Conservation (phyloP, 371 early-diverging fungal genomes). For the Quaeritorhiza haematococci region DNA sequence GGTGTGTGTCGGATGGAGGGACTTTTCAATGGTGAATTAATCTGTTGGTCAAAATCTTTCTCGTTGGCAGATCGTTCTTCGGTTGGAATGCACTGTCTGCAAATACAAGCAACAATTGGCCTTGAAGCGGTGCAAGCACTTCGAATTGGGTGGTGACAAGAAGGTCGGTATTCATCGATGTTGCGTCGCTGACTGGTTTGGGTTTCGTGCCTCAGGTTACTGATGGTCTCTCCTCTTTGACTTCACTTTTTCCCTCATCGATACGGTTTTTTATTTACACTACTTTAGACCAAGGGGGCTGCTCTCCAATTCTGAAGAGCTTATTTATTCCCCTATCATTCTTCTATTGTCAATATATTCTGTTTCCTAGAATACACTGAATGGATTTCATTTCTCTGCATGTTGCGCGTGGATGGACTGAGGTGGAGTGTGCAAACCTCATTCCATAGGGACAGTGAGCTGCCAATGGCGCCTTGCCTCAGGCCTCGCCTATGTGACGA, state of each 20-base stretch:
- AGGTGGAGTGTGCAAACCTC: too few relatives aligned
- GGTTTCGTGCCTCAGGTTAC: not conserved
- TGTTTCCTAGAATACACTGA: too few relatives aligned
- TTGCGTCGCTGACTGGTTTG: not conserved
- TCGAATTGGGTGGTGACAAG: conserved; percentile 99
- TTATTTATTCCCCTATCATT: too few relatives aligned
- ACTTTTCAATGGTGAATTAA: too few relatives aligned
- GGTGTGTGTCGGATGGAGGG: too few relatives aligned
- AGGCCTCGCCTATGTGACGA: too few relatives aligned
- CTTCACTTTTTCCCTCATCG: not conserved
- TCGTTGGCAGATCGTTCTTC: conserved; percentile 44
- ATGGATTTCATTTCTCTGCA: too few relatives aligned
- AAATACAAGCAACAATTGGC: conserved; percentile 93
- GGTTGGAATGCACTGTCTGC: conserved; percentile 97
- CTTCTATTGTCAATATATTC: too few relatives aligned
- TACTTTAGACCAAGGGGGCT: conserved; percentile 64
- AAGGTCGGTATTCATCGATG: conserved; percentile 46
- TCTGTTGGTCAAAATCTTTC: too few relatives aligned
- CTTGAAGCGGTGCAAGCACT: conserved; percentile 99
- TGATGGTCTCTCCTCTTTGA: not conserved
- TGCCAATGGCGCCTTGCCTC: too few relatives aligned
- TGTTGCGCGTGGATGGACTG: too few relatives aligned
- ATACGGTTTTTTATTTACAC: not conserved
- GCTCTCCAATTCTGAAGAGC: conserved; percentile 74
- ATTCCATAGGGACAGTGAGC: too few relatives aligned